Evolutionary conservation across 2,329 filamentous ascomycete genomes (phyloP).

Genomic region (Alternaria postmessia): DNA sequence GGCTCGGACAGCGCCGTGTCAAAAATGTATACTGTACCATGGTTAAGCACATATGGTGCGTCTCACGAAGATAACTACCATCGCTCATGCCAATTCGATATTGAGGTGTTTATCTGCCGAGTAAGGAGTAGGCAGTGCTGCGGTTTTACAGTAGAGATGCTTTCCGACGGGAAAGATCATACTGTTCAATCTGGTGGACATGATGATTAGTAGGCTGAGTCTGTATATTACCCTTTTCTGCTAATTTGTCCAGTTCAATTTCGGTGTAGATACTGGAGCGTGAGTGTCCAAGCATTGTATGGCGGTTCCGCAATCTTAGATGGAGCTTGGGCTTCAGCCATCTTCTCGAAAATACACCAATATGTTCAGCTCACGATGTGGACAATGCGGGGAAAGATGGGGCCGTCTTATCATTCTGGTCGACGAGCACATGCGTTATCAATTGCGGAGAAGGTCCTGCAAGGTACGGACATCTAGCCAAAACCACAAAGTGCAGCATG

Average conservation of each 20-base stretch:
- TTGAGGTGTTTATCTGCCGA: not conserved
- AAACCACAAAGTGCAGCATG: not conserved
- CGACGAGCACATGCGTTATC: not conserved
- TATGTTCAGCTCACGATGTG: not conserved
- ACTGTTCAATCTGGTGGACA: not conserved
- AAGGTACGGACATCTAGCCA: slow-evolving; percentile 1
- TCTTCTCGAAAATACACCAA: not conserved
- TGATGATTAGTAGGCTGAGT: not conserved
- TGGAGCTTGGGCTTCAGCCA: not conserved
- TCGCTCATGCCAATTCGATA: not conserved
- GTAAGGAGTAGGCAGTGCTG: not conserved
- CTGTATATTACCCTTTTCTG: not conserved
- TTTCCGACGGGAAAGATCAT: not conserved
- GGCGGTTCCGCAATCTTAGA: not conserved
- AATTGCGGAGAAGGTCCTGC: slow-evolving; percentile 9
- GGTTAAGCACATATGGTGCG: not conserved
- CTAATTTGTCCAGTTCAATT: not conserved
- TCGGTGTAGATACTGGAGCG: not conserved
- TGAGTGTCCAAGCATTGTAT: not conserved
- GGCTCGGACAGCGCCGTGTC: not conserved
- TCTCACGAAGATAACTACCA: not conserved
- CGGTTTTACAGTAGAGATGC: not conserved
- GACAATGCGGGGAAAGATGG: slow-evolving; percentile 7
- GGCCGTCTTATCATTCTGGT: not conserved
- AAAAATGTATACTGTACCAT: not conserved